A percentile compares a stretch with the other conserved stretches of the same genome.
phyloP scores from a whole-genome alignment of 2,329 filamentous ascomycete genomes.

The Penicillium hesseltinei region DNA sequence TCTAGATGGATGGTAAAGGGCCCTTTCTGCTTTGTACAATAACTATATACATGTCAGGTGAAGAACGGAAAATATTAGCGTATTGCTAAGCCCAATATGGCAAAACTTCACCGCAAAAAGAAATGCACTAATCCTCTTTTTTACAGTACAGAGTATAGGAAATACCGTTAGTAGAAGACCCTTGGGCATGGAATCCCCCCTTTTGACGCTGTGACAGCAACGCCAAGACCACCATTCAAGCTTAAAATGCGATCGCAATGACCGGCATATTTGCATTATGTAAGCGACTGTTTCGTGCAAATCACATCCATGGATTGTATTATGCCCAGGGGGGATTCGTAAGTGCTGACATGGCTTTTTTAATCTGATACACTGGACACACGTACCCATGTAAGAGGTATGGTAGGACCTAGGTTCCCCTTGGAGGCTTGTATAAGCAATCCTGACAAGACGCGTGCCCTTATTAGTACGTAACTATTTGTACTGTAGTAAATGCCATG shows the following conservation, averaged over 20 bases:
- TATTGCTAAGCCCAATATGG: neutral
- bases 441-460: neutral
- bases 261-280: neutral
- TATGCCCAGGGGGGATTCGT: neutral
- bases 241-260: conserved; percentile 8
- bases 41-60: too few species aligned
- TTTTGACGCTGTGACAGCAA: conserved; percentile 6
- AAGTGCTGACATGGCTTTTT: neutral
- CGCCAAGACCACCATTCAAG: conserved; percentile 18
- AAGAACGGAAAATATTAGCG: neutral
- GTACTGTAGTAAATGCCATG: neutral
- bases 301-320: neutral
- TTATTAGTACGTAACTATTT: neutral
- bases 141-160: neutral
- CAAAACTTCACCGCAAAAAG: neutral
- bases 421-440: neutral
- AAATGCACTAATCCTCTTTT: neutral
- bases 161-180: neutral
- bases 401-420: neutral
- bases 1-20: neutral
- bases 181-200: neutral
- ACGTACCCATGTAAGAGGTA: neutral
- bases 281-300: neutral
- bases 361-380: neutral
- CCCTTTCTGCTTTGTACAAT: neutral